Percentiles rank a stretch among this genome's conserved stretches.
Evolutionary conservation across 163 green algal species (phyloP).

Genomic region (Coccomyxa subellipsoidea): DNA sequence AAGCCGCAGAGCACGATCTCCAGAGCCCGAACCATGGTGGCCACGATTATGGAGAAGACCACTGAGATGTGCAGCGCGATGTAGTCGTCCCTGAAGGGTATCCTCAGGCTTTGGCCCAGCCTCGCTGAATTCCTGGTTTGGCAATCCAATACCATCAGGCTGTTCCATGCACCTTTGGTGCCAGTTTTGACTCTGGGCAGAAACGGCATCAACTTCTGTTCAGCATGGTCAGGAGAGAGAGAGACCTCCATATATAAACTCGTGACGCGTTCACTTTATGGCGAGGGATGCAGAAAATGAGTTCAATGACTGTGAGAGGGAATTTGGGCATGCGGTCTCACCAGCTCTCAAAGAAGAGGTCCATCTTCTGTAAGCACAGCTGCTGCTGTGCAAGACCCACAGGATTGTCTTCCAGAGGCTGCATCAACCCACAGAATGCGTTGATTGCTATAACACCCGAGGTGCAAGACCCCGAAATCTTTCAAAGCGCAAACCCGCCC

Average conservation of each 20-base stretch:
- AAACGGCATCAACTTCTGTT: neutral
- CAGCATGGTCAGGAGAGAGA: no score
- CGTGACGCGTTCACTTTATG: no score
- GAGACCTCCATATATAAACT: no score
- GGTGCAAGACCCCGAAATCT: no score
- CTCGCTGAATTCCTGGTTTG: neutral
- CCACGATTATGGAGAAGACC: neutral
- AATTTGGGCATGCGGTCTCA: neutral
- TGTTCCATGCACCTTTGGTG: no score
- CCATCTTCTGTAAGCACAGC: constrained; percentile 14
- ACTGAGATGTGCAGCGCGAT: neutral
- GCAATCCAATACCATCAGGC: neutral
- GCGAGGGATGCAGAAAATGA: neutral
- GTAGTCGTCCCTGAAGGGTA: constrained; percentile 2
- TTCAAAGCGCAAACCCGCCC: no score
- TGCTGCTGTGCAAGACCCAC: constrained; percentile 8
- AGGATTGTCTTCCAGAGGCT: constrained; percentile 1
- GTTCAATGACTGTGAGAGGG: neutral
- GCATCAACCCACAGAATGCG: neutral
- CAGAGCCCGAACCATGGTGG: neutral
- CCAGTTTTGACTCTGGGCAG: neutral
- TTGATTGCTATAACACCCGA: no score
- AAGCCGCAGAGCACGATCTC: constrained; percentile 3
- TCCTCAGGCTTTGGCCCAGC: constrained; percentile 7
- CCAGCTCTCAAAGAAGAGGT: constrained; percentile 2